Percentiles rank a stretch among this genome's conserved stretches.
phyloP scores from a whole-genome alignment of 805 yeast species.

The Sugiyamaella marilandica region DNA sequence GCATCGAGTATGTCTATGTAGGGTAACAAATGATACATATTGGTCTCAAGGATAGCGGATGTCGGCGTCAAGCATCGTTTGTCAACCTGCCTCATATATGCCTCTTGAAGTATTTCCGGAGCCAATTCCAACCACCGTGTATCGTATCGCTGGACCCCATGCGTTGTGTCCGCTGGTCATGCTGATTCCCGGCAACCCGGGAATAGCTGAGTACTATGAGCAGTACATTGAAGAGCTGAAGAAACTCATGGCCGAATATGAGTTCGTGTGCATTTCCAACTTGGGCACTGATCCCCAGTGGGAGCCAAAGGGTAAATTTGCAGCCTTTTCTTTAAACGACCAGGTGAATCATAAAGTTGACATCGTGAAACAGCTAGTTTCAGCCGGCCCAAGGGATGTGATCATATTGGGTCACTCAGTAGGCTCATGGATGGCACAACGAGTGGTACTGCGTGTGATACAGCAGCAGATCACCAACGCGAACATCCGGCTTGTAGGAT shows the following conservation, averaged over 20 bases:
- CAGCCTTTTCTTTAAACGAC: constrained; percentile 36
- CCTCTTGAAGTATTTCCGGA: neutral
- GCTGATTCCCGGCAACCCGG: constrained; percentile 77
- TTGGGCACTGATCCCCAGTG: constrained; percentile 45
- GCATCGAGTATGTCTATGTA: too few relatives aligned
- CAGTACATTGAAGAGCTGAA: constrained; percentile 47
- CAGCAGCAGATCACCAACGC: constrained; percentile 23
- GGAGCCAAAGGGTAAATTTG: constrained; percentile 5
- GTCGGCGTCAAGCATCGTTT: neutral
- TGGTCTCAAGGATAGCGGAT: too few relatives aligned
- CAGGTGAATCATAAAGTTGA: constrained; percentile 57
- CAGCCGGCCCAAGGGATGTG: constrained; percentile 33
- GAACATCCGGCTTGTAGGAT: constrained; percentile 46
- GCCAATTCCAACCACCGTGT: constrained; percentile 7
- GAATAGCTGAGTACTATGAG: constrained; percentile 59
- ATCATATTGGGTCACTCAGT: constrained; percentile 64
- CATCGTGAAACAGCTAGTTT: constrained; percentile 39
- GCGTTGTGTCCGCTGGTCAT: constrained; percentile 39
- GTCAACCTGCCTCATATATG: neutral
- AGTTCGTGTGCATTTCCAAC: constrained; percentile 59
- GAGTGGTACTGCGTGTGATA: constrained; percentile 37
- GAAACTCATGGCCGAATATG: constrained; percentile 40
- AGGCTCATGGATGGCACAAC: constrained; percentile 61
- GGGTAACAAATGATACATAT: too few relatives aligned
- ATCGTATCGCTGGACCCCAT: neutral